Percentiles rank a stretch among this genome's conserved stretches.
These are phyloP conservation scores for Aspergillus bombycis DNA, from an alignment of 2,329 filamentous ascomycete species.

Conservation along the genomic window DNA sequence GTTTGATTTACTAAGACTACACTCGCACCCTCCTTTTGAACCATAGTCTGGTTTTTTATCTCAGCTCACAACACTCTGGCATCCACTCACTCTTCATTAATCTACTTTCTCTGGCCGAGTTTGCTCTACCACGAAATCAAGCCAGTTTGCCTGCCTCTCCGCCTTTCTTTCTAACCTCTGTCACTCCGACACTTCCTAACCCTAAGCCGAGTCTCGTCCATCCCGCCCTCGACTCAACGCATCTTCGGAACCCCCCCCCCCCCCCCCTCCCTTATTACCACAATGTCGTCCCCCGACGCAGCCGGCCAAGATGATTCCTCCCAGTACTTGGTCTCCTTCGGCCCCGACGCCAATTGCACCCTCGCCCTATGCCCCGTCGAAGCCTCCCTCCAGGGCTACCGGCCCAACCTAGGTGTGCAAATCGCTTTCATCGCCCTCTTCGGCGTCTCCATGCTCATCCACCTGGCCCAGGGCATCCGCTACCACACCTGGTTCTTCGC, in stretches of 20 bases:
- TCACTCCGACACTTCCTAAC: slow-evolving; percentile 8
- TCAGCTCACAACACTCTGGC: slow-evolving; percentile 8
- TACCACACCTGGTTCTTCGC: slow-evolving; percentile 47
- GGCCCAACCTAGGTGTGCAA: slow-evolving; percentile 47
- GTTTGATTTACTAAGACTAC: slow-evolving; percentile 7
- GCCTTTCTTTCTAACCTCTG: slow-evolving; percentile 6
- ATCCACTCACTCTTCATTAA: slow-evolving; percentile 7
- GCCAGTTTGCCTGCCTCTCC: slow-evolving; percentile 6
- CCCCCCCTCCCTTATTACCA: slow-evolving; percentile 1
- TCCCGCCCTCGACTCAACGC: neutral
- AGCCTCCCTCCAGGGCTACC: slow-evolving; percentile 48
- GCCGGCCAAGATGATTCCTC: slow-evolving; percentile 7
- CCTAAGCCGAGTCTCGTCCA: slow-evolving; percentile 2
- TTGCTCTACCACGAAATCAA: slow-evolving; percentile 7
- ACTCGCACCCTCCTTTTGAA: slow-evolving; percentile 7
- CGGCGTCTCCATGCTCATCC: slow-evolving; percentile 42
- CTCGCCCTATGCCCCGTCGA: slow-evolving; percentile 43
- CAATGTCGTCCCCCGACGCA: slow-evolving; percentile 7
- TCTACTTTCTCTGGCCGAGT: slow-evolving; percentile 7
- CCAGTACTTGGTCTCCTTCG: slow-evolving; percentile 11
- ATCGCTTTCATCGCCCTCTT: slow-evolving; percentile 48
- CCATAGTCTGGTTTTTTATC: slow-evolving; percentile 7
- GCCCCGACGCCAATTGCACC: slow-evolving; percentile 37
- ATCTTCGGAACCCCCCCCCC: no score
- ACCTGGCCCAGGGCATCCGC: slow-evolving; percentile 40